A percentile compares a stretch with the other conserved stretches of the same genome.
phyloP scores from a whole-genome alignment of 352 stramenopile species.

The Globisporangium viniferum region DNA sequence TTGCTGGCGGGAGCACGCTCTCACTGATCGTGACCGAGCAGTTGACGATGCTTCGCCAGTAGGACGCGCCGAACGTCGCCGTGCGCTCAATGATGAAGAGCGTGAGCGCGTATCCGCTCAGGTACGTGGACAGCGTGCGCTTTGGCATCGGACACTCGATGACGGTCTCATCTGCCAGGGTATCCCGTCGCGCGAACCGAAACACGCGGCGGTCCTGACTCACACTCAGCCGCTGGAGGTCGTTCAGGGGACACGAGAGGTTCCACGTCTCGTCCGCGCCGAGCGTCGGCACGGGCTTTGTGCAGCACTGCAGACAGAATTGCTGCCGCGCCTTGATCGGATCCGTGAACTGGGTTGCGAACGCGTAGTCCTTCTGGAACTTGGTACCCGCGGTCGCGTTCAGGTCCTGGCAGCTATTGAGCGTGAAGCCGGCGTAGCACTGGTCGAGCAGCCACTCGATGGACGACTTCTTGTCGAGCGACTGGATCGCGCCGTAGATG shows the following conservation, averaged over 20 bases:
- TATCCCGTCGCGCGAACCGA: constrained; percentile 57
- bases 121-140: constrained; percentile 45
- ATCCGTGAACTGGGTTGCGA: constrained; percentile 60
- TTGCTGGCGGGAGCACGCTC: constrained; percentile 27
- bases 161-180: constrained; percentile 44
- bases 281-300: constrained; percentile 47
- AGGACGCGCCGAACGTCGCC: constrained; percentile 39
- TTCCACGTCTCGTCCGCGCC: constrained; percentile 78
- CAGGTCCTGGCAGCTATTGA: constrained; percentile 54
- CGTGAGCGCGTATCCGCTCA: constrained; percentile 53
- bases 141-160: constrained; percentile 58
- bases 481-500: constrained; percentile 61
- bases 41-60: constrained; percentile 68
- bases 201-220: constrained; percentile 52
- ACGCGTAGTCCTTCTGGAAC: constrained; percentile 48
- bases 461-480: constrained; percentile 33
- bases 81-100: constrained; percentile 57
- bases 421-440: constrained; percentile 60
- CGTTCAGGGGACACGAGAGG: constrained; percentile 65
- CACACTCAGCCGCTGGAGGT: constrained; percentile 61
- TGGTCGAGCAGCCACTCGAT: constrained; percentile 39
- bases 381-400: constrained; percentile 35
- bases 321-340: constrained; percentile 27
- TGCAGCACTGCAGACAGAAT: constrained; percentile 76
- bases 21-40: constrained; percentile 61